Evolutionary conservation across 768 basidiomycete genomes (phyloP).

Genomic region (Leucocoprinus leucothites): DNA sequence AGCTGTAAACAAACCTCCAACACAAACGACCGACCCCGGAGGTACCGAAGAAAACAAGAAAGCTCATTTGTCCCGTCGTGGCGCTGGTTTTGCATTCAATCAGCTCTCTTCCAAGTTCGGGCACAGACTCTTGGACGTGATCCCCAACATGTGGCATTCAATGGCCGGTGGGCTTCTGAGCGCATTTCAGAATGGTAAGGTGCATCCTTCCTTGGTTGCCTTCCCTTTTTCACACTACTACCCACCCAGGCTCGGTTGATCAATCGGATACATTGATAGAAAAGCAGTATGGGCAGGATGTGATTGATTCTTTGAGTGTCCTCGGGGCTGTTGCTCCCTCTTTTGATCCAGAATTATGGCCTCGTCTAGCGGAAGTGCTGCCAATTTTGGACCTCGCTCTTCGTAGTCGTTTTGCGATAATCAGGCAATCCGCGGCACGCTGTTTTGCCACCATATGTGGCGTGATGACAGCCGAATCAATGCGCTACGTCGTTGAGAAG

Average conservation of each 20-base stretch:
- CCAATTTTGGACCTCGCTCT: conserved; percentile 75
- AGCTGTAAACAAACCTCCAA: conserved; percentile 26
- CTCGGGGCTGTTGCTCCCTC: conserved; percentile 79
- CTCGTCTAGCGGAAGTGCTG: conserved; percentile 67
- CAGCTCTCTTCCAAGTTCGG: conserved; percentile 79
- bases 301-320: conserved; percentile 91
- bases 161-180: conserved; percentile 78
- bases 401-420: conserved; percentile 85
- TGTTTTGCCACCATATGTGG: conserved; percentile 88
- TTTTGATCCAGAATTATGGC: conserved; percentile 67
- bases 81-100: conserved; percentile 80
- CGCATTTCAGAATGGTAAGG: conserved; percentile 64
- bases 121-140: conserved; percentile 59
- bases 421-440: conserved; percentile 82
- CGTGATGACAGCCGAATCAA: conserved; percentile 79
- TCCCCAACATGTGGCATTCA: conserved; percentile 96
- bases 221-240: neutral
- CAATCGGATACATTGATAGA: conserved; percentile 66
- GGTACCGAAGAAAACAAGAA: conserved; percentile 57
- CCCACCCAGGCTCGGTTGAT: conserved; percentile 43
- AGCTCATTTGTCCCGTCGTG: conserved; percentile 74
- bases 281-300: conserved; percentile 78
- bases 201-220: neutral
- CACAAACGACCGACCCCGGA: conserved; percentile 34
- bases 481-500: conserved; percentile 86